Base-by-base conservation (phyloP, 768 basidiomycete species). In the Boletus vermiculosoides region DNA sequence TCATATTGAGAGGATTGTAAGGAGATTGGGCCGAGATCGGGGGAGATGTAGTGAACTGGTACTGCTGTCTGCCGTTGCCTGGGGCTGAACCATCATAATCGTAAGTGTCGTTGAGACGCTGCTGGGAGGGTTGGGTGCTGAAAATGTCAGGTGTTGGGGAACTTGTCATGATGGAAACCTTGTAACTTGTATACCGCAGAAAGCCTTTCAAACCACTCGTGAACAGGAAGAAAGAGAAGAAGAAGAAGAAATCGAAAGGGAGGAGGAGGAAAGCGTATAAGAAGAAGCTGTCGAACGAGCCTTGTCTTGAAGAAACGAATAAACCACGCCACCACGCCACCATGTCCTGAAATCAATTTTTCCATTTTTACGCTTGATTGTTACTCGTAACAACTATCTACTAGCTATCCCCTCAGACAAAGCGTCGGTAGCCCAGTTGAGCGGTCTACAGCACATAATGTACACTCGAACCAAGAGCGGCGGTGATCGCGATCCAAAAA, bases 61-160 rank as follows among this genome's bases (percentile, higher is more conserved):
- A 90, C 64, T 78, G 85, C 61, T 78, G 74, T 74, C 87, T 83
- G 63, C 64, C 68, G 54, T 76, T 77, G 73, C 67, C 74, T 63
- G 74, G 66, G 68, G 66, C 74, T 73, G 75, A 77, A 74, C 79
- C 82, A 70, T 92, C 89, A 77, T 87, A 90, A 79, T 91, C 88
- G 76, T 90, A 90, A 86, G 78, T 75, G 73, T 92, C 90, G 78
- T 92, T 83, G 80, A 87, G 83, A 82, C 88, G 88, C 86, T 83
- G 87, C 75, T 83, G 85, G 60, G 83, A 77, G 60, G 77, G 69
- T 67, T 76, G 76, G 47, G 82, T 78, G 74, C 81, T 81, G 73
- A 92, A 84, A 65, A 93, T 83, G 77, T 92, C 89, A 61, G 90
- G 90, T 40, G 80, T 75, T 33, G 90, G 86, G 64, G 89, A 83